Conservation (phyloP, 306 rosid genomes). For the Quercus bicolor region DNA sequence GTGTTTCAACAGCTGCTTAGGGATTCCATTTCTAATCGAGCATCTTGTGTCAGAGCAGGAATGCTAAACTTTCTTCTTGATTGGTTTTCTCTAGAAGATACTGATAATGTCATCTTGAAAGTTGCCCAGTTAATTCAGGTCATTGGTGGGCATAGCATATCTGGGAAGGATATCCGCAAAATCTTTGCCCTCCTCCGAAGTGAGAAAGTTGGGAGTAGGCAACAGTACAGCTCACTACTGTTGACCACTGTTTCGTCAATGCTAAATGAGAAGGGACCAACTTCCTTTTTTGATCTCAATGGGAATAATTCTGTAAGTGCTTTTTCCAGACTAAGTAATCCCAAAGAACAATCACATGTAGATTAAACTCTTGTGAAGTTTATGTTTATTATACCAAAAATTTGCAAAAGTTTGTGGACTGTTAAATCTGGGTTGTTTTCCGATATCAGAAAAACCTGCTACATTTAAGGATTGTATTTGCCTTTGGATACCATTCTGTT, state of each 20-base stretch:
- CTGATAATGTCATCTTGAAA: constrained; percentile 62
- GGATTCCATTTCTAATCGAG: constrained; percentile 90
- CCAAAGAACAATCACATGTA: background rate
- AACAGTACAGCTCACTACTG: constrained; percentile 78
- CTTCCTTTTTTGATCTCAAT: constrained; percentile 88
- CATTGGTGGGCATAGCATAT: constrained; percentile 96
- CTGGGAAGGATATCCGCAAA: constrained; percentile 97
- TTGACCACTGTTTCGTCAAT: constrained; percentile 77
- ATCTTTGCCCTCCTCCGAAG: constrained; percentile 89
- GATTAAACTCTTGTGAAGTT: constrained; percentile 1
- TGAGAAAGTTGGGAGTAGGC: constrained; percentile 76
- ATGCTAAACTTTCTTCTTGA: constrained; percentile 94
- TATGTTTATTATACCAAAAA: background rate
- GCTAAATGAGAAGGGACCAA: constrained; percentile 95
- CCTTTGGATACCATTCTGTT: background rate
- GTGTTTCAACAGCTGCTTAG: constrained; percentile 74
- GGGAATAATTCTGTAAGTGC: constrained; percentile 86
- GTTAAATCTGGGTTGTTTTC: background rate
- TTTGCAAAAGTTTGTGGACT: background rate
- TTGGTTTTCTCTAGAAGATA: constrained; percentile 85
- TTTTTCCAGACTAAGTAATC: constrained; percentile 15
- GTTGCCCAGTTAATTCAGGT: constrained; percentile 83
- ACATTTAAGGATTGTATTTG: background rate
- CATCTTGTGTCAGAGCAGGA: constrained; percentile 96
- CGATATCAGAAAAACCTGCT: background rate